Evolutionary conservation across 2,329 filamentous ascomycete species (phyloP).

Genomic region (Raffaelea arxii): DNA sequence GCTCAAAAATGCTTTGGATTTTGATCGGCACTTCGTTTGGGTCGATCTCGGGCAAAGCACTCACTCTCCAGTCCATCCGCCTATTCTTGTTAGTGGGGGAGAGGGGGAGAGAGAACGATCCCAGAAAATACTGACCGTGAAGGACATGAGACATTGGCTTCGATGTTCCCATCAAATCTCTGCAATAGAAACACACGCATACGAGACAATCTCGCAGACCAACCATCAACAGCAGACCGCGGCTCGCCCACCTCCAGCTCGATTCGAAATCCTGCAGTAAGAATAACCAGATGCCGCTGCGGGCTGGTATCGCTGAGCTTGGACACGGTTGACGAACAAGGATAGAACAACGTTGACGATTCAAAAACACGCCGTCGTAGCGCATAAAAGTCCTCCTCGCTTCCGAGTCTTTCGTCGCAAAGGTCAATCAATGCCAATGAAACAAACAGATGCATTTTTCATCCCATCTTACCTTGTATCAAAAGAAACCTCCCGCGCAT

Average conservation of each 20-base stretch:
- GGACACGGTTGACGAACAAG: conserved; percentile 3
- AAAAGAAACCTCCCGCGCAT: too few relatives aligned
- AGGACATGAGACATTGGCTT: conserved; percentile 21
- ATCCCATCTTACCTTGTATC: not conserved
- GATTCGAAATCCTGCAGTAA: conserved; percentile 12
- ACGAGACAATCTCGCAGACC: conserved; percentile 1
- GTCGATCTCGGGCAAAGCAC: conserved; percentile 17
- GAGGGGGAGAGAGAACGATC: too few relatives aligned
- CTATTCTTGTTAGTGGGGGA: not conserved
- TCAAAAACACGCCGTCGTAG: conserved; percentile 1
- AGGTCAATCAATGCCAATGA: not conserved
- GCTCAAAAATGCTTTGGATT: conserved; percentile 15
- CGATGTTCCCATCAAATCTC: conserved; percentile 2
- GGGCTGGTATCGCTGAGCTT: conserved; percentile 8
- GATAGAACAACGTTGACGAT: conserved; percentile 5
- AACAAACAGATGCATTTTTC: too few relatives aligned
- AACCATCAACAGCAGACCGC: not conserved
- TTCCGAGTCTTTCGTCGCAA: conserved; percentile 7
- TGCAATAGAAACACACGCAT: conserved; percentile 9
- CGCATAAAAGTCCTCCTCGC: not conserved
- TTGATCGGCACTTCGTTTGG: conserved; percentile 10
- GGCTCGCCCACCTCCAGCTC: conserved; percentile 13
- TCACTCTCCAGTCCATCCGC: conserved; percentile 25
- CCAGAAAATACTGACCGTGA: conserved; percentile 19
- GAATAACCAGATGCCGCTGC: conserved; percentile 9